A percentile compares a stretch with the other conserved stretches of the same genome.
Evolutionary conservation across 116 monocot genomes (phyloP).

Genomic region (Cymodocea nodosa): DNA sequence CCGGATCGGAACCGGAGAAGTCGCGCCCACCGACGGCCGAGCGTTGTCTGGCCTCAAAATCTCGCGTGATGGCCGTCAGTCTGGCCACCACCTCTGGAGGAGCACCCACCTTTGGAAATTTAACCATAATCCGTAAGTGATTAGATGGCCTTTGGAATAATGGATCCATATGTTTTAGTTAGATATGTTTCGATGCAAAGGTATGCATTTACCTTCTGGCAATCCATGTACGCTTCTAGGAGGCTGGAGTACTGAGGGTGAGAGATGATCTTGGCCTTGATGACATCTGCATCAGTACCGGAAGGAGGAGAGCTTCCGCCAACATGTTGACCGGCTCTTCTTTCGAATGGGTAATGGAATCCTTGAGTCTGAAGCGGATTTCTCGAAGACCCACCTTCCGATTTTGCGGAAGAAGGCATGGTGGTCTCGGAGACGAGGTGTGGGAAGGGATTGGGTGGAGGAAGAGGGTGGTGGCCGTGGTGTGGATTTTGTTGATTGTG

Average conservation of each 20-base stretch:
- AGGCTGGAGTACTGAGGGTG: slow-evolving; percentile 80
- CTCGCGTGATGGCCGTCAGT: slow-evolving; percentile 32
- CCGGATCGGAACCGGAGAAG: slow-evolving; percentile 33
- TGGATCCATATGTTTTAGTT: background rate
- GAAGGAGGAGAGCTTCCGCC: background rate
- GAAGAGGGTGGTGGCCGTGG: background rate
- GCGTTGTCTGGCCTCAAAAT: slow-evolving; percentile 26
- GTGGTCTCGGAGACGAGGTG: slow-evolving; percentile 2
- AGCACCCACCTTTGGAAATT: slow-evolving; percentile 42
- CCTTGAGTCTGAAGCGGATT: background rate
- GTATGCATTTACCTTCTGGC: slow-evolving; percentile 65
- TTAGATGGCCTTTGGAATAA: background rate
- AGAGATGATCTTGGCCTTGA: slow-evolving; percentile 90
- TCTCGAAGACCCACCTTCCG: slow-evolving; percentile 6
- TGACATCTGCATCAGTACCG: slow-evolving; percentile 34
- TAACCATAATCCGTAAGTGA: no score
- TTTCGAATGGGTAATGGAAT: slow-evolving; percentile 5
- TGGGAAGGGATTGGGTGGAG: slow-evolving; percentile 7
- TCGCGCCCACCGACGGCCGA: slow-evolving; percentile 17
- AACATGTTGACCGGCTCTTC: background rate
- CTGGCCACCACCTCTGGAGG: slow-evolving; percentile 58
- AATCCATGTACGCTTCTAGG: slow-evolving; percentile 84
- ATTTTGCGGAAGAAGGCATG: slow-evolving; percentile 3
- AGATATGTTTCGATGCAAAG: background rate
- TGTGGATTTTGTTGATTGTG: no score